Conservation (phyloP, 768 basidiomycete species). For the Paxillus involutus region DNA sequence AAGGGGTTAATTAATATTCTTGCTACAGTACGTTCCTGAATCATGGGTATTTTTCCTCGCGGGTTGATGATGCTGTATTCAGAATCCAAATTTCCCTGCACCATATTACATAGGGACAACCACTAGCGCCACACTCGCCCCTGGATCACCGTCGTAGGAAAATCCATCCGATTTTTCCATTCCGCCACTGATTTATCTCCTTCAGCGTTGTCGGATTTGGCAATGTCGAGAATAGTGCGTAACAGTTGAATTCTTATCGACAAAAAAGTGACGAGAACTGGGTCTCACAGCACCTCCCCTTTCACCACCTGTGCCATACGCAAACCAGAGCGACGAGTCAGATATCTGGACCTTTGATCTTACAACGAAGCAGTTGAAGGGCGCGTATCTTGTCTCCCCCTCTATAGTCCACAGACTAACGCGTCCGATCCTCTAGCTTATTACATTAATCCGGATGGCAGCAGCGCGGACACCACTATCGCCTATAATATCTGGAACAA, state of each 20-base stretch:
- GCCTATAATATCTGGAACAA: conserved; percentile 42
- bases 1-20: conserved; percentile 33
- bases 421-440: conserved; percentile 32
- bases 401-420: neutral
- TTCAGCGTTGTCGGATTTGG: conserved; percentile 35
- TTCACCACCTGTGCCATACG: conserved; percentile 29
- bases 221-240: conserved; percentile 38
- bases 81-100: conserved; percentile 41
- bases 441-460: conserved; percentile 46
- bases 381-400: conserved; percentile 24
- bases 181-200: neutral
- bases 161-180: neutral
- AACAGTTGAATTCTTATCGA: neutral
- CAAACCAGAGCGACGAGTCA: conserved; percentile 35
- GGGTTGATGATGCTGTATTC: neutral
- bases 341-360: conserved; percentile 46
- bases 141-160: conserved; percentile 12
- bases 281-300: conserved; percentile 30
- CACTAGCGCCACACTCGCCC: conserved; percentile 12
- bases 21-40: conserved; percentile 32
- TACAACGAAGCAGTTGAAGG: conserved; percentile 38
- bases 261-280: neutral
- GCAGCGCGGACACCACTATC: conserved; percentile 35
- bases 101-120: conserved; percentile 41
- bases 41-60: neutral